phyloP scores from a whole-genome alignment of 2,329 filamentous ascomycete species.

The Trichoderma koningii region DNA sequence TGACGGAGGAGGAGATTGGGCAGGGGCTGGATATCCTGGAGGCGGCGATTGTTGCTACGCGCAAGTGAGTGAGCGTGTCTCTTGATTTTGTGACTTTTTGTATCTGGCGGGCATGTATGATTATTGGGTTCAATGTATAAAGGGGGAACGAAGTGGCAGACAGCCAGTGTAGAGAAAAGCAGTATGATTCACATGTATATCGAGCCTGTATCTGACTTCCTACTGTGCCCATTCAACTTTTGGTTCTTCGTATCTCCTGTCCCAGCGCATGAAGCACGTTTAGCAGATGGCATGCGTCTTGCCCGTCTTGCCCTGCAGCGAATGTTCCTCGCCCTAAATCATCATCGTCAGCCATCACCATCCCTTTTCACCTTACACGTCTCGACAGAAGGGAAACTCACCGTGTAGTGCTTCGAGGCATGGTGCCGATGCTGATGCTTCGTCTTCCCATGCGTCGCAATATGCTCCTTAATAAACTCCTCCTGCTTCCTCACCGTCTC shows the following conservation, averaged over 20 bases:
- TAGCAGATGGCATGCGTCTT: constrained; percentile 90
- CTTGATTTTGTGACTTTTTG: background rate
- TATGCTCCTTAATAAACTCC: constrained; percentile 62
- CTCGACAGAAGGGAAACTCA: background rate
- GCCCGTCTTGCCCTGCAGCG: constrained; percentile 82
- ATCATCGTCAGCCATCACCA: constrained; percentile 4
- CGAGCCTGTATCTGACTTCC: background rate
- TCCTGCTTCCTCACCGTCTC: constrained; percentile 70
- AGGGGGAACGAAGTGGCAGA: no score
- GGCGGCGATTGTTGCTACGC: constrained; percentile 58
- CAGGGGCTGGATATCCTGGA: constrained; percentile 75
- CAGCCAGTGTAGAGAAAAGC: background rate
- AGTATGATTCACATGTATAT: no score
- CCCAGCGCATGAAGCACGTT: background rate
- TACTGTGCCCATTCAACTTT: background rate
- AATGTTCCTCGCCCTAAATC: constrained; percentile 73
- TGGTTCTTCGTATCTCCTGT: background rate
- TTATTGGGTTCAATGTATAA: background rate
- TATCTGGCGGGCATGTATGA: background rate
- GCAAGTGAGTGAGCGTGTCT: constrained; percentile 29
- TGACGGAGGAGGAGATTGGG: constrained; percentile 78
- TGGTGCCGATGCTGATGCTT: constrained; percentile 41
- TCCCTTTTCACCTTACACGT: no score
- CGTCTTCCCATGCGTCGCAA: constrained; percentile 54
- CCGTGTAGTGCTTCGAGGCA: constrained; percentile 23